These are phyloP conservation scores for Tillandsia leiboldiana DNA, from an alignment of 176 grass and related monocot genomes.

Conservation along the genomic window DNA sequence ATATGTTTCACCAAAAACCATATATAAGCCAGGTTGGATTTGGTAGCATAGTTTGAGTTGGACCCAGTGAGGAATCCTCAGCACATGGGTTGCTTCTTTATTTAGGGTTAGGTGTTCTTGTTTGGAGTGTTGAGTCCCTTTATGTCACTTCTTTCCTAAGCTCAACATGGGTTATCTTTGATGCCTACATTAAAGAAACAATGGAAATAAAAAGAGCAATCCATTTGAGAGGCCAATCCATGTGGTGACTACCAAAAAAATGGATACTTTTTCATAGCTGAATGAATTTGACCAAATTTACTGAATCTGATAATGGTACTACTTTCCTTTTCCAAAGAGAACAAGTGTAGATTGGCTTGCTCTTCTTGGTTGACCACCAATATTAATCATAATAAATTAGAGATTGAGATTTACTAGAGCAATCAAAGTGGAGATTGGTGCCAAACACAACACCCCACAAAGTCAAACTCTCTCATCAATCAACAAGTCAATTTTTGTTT, in stretches of 20 bases:
- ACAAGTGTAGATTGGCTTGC: too few relatives aligned
- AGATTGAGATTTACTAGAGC: not conserved
- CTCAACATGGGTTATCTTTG: not conserved
- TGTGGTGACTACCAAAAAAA: not conserved
- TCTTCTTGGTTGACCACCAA: not conserved
- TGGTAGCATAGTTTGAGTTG: not conserved
- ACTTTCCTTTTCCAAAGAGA: too few relatives aligned
- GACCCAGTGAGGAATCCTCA: not conserved
- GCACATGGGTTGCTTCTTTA: not conserved
- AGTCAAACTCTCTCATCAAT: not conserved
- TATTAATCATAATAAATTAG: not conserved
- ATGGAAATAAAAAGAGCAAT: constrained; percentile 1
- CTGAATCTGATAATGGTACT: too few relatives aligned
- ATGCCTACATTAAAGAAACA: not conserved
- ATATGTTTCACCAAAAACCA: too few relatives aligned
- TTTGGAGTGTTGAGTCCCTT: not conserved
- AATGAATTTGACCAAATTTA: too few relatives aligned
- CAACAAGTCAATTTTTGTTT: not conserved
- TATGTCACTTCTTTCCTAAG: not conserved
- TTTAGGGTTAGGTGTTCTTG: not conserved
- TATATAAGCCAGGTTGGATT: not conserved
- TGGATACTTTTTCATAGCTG: too few relatives aligned
- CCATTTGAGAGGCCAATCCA: not conserved
- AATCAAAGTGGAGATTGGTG: not conserved
- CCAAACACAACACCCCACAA: not conserved